A percentile compares a stretch with the other conserved stretches of the same genome.
These are phyloP conservation scores for Quercus phellos DNA, from an alignment of 331 rosid genomes.

Conservation along the genomic window DNA sequence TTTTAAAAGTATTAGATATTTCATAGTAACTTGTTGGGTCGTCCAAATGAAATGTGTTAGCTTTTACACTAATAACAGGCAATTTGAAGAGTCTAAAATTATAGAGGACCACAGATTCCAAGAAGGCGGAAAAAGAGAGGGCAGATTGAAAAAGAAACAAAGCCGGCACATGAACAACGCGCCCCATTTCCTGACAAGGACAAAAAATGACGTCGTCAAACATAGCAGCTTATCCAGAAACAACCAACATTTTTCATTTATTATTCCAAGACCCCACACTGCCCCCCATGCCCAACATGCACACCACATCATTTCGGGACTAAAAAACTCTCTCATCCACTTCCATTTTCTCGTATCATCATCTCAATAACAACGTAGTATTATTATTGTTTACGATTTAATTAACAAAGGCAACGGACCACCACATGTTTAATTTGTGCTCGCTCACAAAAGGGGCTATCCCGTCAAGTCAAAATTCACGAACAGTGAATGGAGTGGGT, in stretches of 20 bases:
- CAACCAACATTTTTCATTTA: neutral
- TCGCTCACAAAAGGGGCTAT: too few relatives aligned
- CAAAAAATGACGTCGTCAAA: constrained; percentile 1
- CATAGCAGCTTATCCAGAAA: constrained; percentile 3
- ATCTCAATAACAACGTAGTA: neutral
- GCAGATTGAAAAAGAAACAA: neutral
- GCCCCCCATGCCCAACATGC: neutral
- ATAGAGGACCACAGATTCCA: neutral
- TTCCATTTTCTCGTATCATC: neutral
- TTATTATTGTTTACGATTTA: too few relatives aligned
- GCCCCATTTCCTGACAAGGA: neutral
- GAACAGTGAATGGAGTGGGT: too few relatives aligned
- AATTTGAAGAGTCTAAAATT: too few relatives aligned
- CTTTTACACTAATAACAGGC: too few relatives aligned
- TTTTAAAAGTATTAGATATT: too few relatives aligned
- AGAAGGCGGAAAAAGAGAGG: neutral
- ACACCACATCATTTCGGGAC: neutral
- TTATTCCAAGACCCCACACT: neutral
- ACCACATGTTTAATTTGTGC: too few relatives aligned
- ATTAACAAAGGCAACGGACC: too few relatives aligned
- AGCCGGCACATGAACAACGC: constrained; percentile 23
- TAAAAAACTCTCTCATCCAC: neutral
- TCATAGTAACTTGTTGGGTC: too few relatives aligned
- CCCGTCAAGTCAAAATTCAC: too few relatives aligned
- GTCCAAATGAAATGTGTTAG: too few relatives aligned